phyloP scores from a whole-genome alignment of 768 basidiomycete genomes.

The Podaxis carcinomalis region DNA sequence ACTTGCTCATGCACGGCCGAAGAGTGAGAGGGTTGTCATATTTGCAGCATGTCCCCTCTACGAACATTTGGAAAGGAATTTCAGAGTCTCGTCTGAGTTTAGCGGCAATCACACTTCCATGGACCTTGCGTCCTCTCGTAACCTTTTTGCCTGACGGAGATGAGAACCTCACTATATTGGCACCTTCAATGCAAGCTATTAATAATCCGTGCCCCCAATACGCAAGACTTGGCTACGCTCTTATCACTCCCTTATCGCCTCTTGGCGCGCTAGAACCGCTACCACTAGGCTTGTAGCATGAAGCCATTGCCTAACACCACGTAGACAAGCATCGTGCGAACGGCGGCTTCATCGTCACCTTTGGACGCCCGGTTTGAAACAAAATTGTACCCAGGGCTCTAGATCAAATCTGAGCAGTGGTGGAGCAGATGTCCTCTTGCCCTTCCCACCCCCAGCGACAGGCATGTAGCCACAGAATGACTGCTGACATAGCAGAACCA shows the following conservation, averaged over 20 bases:
- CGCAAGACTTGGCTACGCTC: not conserved
- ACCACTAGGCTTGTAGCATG: not conserved
- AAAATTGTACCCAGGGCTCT: not conserved
- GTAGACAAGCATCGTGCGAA: not conserved
- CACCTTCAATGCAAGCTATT: not conserved
- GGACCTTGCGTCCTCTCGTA: not conserved
- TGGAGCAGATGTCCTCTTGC: not conserved
- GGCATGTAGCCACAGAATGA: not conserved
- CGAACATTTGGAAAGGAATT: not conserved
- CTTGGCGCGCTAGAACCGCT: not conserved
- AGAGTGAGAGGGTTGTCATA: not conserved
- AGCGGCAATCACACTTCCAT: not conserved
- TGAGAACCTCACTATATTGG: not conserved
- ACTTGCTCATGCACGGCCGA: not conserved
- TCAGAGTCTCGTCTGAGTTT: not conserved
- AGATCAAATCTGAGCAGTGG: not conserved
- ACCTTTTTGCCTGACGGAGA: not conserved
- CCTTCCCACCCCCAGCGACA: not conserved
- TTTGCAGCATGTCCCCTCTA: not conserved
- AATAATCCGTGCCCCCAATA: not conserved
- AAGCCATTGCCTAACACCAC: not conserved
- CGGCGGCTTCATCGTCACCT: not conserved
- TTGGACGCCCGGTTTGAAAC: not conserved
- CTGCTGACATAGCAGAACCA: not conserved
- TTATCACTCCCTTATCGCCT: slow-evolving; percentile 2